Percentiles rank a stretch among this genome's conserved stretches.
Evolutionary conservation across 2,329 filamentous ascomycete species (phyloP).

Genomic region (Apiospora marii): DNA sequence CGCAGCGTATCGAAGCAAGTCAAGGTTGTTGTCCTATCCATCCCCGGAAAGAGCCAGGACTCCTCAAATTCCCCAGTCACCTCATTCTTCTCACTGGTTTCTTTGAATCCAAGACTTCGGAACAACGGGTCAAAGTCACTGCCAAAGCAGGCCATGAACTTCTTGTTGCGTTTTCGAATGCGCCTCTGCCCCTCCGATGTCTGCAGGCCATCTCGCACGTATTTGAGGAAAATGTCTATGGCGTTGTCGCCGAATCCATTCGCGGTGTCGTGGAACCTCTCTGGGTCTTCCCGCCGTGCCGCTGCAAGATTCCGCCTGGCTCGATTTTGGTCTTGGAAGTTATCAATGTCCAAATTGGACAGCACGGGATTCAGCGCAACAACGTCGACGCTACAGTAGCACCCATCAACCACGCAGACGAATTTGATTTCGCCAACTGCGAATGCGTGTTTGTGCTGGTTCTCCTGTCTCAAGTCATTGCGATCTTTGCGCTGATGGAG

Average conservation of each 20-base stretch:
- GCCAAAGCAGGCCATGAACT: conserved; percentile 62
- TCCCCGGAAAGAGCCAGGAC: conserved; percentile 44
- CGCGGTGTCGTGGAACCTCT: conserved; percentile 54
- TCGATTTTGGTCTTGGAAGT: conserved; percentile 55
- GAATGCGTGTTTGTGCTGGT: conserved; percentile 28
- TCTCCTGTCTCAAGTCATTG: conserved; percentile 25
- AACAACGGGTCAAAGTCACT: conserved; percentile 58
- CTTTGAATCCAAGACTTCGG: conserved; percentile 56
- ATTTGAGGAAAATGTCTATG: conserved; percentile 56
- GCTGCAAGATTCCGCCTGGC: conserved; percentile 49
- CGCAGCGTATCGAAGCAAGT: conserved; percentile 45
- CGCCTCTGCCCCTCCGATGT: conserved; percentile 45
- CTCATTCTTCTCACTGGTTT: conserved; percentile 37
- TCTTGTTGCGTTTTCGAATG: conserved; percentile 65
- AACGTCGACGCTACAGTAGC: conserved; percentile 55
- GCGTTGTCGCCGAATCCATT: conserved; percentile 51
- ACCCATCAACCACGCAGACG: conserved; percentile 37
- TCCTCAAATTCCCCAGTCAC: conserved; percentile 44
- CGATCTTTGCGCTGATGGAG: conserved; percentile 29
- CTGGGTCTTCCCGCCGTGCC: conserved; percentile 54
- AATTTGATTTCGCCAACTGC: conserved; percentile 33
- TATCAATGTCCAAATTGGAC: conserved; percentile 48
- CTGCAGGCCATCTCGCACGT: conserved; percentile 58
- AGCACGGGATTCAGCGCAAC: conserved; percentile 55
- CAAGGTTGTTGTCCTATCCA: conserved; percentile 47